A percentile compares a stretch with the other conserved stretches of the same genome.
phyloP scores from a whole-genome alignment of 2,329 filamentous ascomycete genomes.

The Monilinia vaccinii-corymbosi region DNA sequence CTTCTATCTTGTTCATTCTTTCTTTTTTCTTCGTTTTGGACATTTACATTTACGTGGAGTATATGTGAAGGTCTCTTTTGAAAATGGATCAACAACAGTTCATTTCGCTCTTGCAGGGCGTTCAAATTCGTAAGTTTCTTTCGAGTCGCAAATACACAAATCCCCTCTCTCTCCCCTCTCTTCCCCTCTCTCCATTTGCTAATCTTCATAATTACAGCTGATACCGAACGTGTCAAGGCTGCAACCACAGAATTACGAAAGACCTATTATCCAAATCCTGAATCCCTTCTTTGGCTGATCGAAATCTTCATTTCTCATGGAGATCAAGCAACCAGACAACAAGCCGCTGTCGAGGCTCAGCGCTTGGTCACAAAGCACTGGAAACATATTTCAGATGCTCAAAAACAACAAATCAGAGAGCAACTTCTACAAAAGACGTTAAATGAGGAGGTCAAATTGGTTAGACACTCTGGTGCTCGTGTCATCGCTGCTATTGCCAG shows the following conservation, averaged over 20 bases:
- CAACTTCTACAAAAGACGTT: slow-evolving; percentile 78
- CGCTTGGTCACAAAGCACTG: slow-evolving; percentile 82
- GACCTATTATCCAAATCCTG: slow-evolving; percentile 80
- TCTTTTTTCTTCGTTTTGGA: background rate
- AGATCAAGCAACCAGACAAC: slow-evolving; percentile 56
- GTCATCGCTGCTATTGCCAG: slow-evolving; percentile 81
- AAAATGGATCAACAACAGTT: slow-evolving; percentile 76
- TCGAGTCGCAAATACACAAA: background rate
- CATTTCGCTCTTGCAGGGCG: slow-evolving; percentile 75
- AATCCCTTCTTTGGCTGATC: slow-evolving; percentile 76
- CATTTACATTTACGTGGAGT: background rate
- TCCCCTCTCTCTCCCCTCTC: background rate
- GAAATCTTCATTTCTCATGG: slow-evolving; percentile 79
- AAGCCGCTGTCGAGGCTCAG: slow-evolving; percentile 82
- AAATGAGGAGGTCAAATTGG: slow-evolving; percentile 65
- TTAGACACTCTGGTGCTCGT: slow-evolving; percentile 79
- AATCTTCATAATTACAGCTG: slow-evolving; percentile 46
- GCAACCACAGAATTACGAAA: slow-evolving; percentile 87
- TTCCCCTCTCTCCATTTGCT: slow-evolving; percentile 13
- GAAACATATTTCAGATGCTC: slow-evolving; percentile 59
- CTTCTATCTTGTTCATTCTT: background rate
- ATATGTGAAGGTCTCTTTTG: background rate
- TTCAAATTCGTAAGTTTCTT: slow-evolving; percentile 69
- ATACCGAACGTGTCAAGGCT: slow-evolving; percentile 81
- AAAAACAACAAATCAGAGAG: slow-evolving; percentile 73